These are phyloP conservation scores for Reticulascus tulasneorum DNA, from an alignment of 2,329 filamentous ascomycete species.

Conservation along the genomic window DNA sequence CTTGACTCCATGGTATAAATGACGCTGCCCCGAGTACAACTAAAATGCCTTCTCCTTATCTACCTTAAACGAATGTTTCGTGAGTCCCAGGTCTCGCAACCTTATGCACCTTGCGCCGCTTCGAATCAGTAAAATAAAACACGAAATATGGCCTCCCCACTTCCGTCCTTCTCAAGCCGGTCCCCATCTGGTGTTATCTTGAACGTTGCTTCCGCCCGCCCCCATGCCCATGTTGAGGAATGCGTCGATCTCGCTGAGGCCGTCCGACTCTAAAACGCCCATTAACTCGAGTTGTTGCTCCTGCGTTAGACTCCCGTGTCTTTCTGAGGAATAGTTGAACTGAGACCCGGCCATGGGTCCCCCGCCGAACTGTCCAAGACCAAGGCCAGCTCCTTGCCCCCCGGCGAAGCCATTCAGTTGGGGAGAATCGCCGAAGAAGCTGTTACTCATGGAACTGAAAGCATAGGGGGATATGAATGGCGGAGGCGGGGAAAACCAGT, in stretches of 20 bases:
- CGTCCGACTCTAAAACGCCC: slow-evolving; percentile 70
- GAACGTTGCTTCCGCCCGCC: not conserved
- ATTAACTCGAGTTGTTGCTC: slow-evolving; percentile 81
- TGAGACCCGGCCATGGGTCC: slow-evolving; percentile 22
- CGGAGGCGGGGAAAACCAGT: slow-evolving; percentile 51
- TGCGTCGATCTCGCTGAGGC: slow-evolving; percentile 57
- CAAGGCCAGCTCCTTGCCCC: slow-evolving; percentile 21
- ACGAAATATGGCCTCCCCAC: too few relatives aligned
- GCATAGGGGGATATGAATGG: slow-evolving; percentile 51
- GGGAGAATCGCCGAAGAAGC: slow-evolving; percentile 35
- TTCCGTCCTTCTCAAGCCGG: too few relatives aligned
- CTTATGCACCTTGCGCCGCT: too few relatives aligned
- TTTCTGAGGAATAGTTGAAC: slow-evolving; percentile 38
- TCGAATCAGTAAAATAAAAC: too few relatives aligned
- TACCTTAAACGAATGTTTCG: too few relatives aligned
- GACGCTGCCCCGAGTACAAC: too few relatives aligned
- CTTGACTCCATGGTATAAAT: not conserved
- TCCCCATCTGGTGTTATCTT: too few relatives aligned
- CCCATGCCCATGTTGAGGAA: slow-evolving; percentile 43
- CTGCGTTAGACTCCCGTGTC: slow-evolving; percentile 68
- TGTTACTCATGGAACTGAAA: slow-evolving; percentile 37
- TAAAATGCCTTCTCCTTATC: not conserved
- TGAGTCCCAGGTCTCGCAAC: too few relatives aligned
- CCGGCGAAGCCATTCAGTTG: slow-evolving; percentile 11
- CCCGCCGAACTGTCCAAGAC: slow-evolving; percentile 20